Evolutionary conservation across 306 rosid species (phyloP), one percentile per base, ranked within the genome.

Genomic region (Ammopiptanthus mongolicus): DNA sequence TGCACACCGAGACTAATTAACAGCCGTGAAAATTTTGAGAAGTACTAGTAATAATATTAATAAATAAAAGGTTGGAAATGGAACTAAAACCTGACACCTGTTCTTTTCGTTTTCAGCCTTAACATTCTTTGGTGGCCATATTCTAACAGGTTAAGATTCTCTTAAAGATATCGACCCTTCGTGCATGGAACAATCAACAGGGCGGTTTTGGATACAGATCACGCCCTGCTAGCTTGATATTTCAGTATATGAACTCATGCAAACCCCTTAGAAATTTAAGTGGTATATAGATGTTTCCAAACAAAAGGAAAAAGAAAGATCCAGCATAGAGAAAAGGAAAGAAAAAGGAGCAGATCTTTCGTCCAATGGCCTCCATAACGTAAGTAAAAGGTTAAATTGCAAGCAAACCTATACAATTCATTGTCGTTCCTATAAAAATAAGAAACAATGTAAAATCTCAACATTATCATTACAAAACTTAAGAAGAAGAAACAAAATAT

Each of bases 131-230:
- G 86, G 91, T 86, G 91, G 85, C 75, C 90, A 84, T 56, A 33
- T 82, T 87, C 72, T 76, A 86, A 79, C 91, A 82, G 91, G 82
- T 69, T 82, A 75, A 88, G 91, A 90, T 86, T 84, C 89, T 86
- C 71, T 69, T 46, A 65, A 21, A 76, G 92, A 87, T 48, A 76
- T 82, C 62, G 89, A 87, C 96, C 55, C 76, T 81, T 82, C 87
- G 71, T 81, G 9, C 87, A 69, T 81, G 9, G 77, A 83, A 78
- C 85, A 80, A 83, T 80, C 82, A 56, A 52, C 65, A 69, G 41
- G 58, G 48, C 44, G 51, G 11, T 70, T 82, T 85, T 81, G 78
- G 80, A 70, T 52, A 55, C 73, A 58, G 25, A 70, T 75, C 61
- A 31, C 34, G 17, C 50, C 52, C 39, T 71, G 22, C 66, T 36